phyloP scores from a whole-genome alignment of 345 rosid genomes.

The Euphorbia peplus region DNA sequence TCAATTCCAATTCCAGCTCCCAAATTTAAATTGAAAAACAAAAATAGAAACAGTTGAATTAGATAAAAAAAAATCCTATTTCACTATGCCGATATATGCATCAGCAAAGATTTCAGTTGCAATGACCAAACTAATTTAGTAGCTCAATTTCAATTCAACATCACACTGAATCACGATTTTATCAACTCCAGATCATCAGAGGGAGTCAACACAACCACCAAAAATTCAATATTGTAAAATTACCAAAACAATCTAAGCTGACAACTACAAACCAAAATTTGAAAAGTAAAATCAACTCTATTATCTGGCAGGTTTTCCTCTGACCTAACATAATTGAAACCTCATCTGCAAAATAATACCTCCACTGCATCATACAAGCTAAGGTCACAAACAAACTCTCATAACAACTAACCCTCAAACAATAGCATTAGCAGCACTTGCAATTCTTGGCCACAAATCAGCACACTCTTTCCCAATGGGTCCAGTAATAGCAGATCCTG shows the following conservation, averaged over 20 bases:
- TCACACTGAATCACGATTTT: not conserved
- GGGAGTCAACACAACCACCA: not conserved
- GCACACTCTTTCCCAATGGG: slow-evolving; percentile 94
- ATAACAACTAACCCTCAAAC: slow-evolving; percentile 11
- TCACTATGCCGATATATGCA: too few species aligned
- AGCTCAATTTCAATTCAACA: not conserved
- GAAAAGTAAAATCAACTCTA: not conserved
- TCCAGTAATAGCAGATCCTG: slow-evolving; percentile 90
- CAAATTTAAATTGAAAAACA: too few species aligned
- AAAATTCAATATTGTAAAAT: not conserved
- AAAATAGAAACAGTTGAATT: too few species aligned
- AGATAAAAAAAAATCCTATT: too few species aligned
- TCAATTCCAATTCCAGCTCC: too few species aligned
- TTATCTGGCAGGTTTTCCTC: not conserved
- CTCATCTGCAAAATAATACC: not conserved
- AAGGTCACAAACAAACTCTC: not conserved
- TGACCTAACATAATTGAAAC: not conserved
- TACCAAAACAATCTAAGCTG: not conserved
- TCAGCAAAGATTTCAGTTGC: too few species aligned
- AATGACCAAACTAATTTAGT: not conserved
- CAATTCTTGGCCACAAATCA: slow-evolving; percentile 91
- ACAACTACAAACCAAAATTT: not conserved
- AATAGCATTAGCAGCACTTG: slow-evolving; percentile 64
- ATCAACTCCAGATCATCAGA: not conserved
- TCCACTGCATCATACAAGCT: not conserved